Evolutionary conservation across 2,329 filamentous ascomycete genomes (phyloP).

Genomic region (Pseudopyrenochaeta lycopersici): DNA sequence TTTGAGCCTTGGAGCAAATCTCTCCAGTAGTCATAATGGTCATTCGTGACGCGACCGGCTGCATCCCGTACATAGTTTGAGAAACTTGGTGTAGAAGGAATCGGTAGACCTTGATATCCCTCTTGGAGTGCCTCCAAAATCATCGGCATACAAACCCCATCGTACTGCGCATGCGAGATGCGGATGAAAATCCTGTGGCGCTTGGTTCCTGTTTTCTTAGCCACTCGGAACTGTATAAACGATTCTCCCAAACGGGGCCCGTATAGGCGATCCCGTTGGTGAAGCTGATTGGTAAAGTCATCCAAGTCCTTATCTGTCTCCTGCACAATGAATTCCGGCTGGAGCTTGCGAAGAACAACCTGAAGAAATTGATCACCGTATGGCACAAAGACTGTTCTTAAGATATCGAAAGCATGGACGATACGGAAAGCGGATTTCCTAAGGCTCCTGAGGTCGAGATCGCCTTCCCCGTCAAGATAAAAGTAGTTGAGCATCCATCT

Average conservation of each 20-base stretch:
- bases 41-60: neutral
- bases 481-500: slow-evolving; percentile 39
- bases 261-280: slow-evolving; percentile 6
- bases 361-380: slow-evolving; percentile 35
- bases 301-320: slow-evolving; percentile 31
- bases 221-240: slow-evolving; percentile 32
- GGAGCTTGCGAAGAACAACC: slow-evolving; percentile 31
- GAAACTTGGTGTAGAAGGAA: neutral
- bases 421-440: slow-evolving; percentile 30
- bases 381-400: slow-evolving; percentile 37
- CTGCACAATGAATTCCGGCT: slow-evolving; percentile 31
- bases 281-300: slow-evolving; percentile 11
- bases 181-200: slow-evolving; percentile 8
- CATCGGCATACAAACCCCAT: slow-evolving; percentile 13
- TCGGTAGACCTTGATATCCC: slow-evolving; percentile 1
- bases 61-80: neutral
- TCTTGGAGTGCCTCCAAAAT: slow-evolving; percentile 12
- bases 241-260: slow-evolving; percentile 29
- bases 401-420: slow-evolving; percentile 35
- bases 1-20: slow-evolving; percentile 4
- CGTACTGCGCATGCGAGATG: slow-evolving; percentile 23
- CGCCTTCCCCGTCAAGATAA: slow-evolving; percentile 28
- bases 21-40: slow-evolving; percentile 10
- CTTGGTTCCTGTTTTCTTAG: slow-evolving; percentile 19
- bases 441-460: slow-evolving; percentile 30